These are phyloP conservation scores for Botryotinia calthae DNA, from an alignment of 2,329 filamentous ascomycete genomes.

Conservation along the genomic window DNA sequence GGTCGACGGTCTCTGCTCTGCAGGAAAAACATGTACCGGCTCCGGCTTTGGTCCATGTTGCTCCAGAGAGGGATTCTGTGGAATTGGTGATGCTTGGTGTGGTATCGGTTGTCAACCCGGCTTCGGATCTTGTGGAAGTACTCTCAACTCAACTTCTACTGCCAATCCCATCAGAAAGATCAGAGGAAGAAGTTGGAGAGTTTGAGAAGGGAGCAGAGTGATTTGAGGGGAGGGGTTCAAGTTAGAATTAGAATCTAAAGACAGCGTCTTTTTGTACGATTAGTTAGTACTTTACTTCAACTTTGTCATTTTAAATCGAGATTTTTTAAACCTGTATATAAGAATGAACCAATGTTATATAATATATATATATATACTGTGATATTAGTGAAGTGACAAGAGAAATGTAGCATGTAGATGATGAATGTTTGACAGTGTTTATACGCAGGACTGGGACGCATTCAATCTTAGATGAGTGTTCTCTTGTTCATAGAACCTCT, in stretches of 20 bases:
- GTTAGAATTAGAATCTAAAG: background rate
- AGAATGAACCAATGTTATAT: background rate
- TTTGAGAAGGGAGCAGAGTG: background rate
- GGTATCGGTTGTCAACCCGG: constrained; percentile 25
- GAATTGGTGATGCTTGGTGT: constrained; percentile 22
- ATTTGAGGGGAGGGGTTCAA: background rate
- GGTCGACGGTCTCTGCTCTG: constrained; percentile 23
- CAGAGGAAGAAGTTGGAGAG: constrained; percentile 8
- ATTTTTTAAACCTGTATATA: background rate
- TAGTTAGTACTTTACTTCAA: background rate
- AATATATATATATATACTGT: background rate
- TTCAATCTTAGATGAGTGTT: background rate
- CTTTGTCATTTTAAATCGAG: background rate
- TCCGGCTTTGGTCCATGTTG: constrained; percentile 26
- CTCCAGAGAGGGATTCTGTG: constrained; percentile 25
- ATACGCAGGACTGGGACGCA: background rate
- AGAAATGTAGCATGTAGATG: background rate
- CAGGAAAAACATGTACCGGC: constrained; percentile 24
- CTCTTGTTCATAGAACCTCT: background rate
- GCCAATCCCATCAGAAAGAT: background rate
- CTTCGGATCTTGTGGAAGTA: constrained; percentile 25
- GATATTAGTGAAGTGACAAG: background rate
- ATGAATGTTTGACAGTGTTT: background rate
- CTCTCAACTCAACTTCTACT: constrained; percentile 18
- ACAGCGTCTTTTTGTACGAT: background rate